These are phyloP conservation scores for Ceratocystis diversiconidia DNA, from an alignment of 2,329 filamentous ascomycete species.

Conservation along the genomic window DNA sequence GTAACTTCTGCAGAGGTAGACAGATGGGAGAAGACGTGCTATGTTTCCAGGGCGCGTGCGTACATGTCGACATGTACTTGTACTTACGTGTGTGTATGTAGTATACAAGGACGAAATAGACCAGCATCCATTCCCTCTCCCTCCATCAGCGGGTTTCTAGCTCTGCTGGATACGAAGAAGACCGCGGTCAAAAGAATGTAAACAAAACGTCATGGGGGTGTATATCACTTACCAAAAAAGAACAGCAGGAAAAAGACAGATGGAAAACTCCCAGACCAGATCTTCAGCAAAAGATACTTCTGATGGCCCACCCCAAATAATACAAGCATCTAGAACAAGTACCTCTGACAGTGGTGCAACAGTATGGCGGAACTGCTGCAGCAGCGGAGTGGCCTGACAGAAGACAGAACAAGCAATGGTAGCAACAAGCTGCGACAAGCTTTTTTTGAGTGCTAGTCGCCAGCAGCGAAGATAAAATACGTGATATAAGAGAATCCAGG, in stretches of 20 bases:
- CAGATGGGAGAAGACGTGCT: no score
- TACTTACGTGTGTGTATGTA: neutral
- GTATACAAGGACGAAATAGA: neutral
- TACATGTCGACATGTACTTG: neutral
- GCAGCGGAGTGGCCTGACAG: neutral
- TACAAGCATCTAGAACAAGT: neutral
- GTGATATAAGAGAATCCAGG: neutral
- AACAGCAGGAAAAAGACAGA: neutral
- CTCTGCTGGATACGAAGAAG: neutral
- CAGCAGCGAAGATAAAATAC: neutral
- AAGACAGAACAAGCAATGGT: neutral
- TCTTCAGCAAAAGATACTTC: neutral
- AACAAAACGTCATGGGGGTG: neutral
- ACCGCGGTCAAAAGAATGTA: neutral
- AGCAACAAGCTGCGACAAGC: neutral
- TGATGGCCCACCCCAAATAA: no score
- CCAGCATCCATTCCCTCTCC: neutral
- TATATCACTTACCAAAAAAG: neutral
- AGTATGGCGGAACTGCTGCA: neutral
- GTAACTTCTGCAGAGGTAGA: no score
- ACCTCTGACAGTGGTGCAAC: conserved; percentile 2
- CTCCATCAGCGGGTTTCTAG: neutral
- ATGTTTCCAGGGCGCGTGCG: neutral
- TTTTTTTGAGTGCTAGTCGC: neutral
- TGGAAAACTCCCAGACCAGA: neutral